Percentiles rank a stretch among this genome's conserved stretches.
Conservation (phyloP, 148 eudicot species). For the Nepenthes mirabilis region DNA sequence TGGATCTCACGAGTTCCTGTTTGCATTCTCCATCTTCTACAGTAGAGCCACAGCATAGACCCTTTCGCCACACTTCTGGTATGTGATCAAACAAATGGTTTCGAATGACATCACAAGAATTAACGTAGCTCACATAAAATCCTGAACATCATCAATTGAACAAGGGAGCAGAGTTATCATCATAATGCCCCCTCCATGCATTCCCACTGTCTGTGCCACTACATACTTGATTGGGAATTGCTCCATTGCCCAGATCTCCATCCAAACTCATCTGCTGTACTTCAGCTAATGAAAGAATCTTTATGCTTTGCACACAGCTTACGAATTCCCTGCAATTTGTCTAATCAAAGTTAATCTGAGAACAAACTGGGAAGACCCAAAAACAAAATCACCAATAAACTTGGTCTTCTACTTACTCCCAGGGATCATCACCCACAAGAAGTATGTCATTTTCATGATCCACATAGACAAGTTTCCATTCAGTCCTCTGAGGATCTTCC, state of each 20-base stretch:
- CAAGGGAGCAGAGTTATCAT: constrained; percentile 72
- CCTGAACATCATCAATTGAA: constrained; percentile 39
- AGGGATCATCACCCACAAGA: constrained; percentile 96
- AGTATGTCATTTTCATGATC: constrained; percentile 94
- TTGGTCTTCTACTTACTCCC: constrained; percentile 68
- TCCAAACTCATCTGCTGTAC: constrained; percentile 97
- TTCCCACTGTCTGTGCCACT: constrained; percentile 88
- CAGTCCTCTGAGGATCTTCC: constrained; percentile 80
- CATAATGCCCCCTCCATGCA: constrained; percentile 78
- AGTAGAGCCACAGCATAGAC: too few species aligned
- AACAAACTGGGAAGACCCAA: constrained; percentile 3
- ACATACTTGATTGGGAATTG: constrained; percentile 71
- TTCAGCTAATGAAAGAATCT: constrained; percentile 83
- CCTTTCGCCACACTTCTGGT: too few species aligned
- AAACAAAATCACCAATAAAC: not conserved
- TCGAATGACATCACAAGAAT: too few species aligned
- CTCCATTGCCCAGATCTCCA: constrained; percentile 61
- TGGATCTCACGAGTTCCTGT: too few species aligned
- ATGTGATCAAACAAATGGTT: too few species aligned
- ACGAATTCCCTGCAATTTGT: constrained; percentile 69
- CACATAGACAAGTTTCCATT: constrained; percentile 94
- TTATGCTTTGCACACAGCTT: constrained; percentile 92
- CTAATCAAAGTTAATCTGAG: not conserved
- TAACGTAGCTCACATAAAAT: too few species aligned
- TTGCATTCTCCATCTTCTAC: too few species aligned